Evolutionary conservation across 768 basidiomycete genomes (phyloP).

Genomic region (Mycena pura): DNA sequence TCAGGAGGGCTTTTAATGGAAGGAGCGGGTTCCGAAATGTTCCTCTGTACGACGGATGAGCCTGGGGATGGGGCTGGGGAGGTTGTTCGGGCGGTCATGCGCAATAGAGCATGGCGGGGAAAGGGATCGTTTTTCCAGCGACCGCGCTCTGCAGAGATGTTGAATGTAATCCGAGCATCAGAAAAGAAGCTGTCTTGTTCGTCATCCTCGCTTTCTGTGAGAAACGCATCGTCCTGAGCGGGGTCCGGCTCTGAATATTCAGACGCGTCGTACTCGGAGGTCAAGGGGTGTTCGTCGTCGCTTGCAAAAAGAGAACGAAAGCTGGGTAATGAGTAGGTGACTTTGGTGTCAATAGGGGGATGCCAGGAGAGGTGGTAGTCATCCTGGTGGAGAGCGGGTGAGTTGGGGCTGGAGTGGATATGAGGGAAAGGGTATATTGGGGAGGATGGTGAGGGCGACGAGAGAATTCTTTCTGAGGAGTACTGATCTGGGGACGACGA

Average conservation of each 20-base stretch:
- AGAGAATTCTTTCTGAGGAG: conserved; percentile 1
- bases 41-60: conserved; percentile 32
- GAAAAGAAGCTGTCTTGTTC: conserved; percentile 31
- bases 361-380: conserved; percentile 24
- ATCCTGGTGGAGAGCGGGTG: conserved; percentile 13
- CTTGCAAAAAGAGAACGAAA: conserved; percentile 36
- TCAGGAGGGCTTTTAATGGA: conserved; percentile 26
- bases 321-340: conserved; percentile 34
- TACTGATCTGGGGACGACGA: conserved; percentile 13
- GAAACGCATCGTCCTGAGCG: conserved; percentile 33
- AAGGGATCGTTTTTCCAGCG: conserved; percentile 62
- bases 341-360: conserved; percentile 24
- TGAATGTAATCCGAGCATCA: conserved; percentile 53
- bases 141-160: conserved; percentile 61
- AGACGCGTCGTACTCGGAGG: conserved; percentile 43
- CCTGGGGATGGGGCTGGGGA: conserved; percentile 40
- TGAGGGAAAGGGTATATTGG: conserved; percentile 20
- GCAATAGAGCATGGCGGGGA: conserved; percentile 33
- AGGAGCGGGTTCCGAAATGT: conserved; percentile 48
- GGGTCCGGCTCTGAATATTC: conserved; percentile 41
- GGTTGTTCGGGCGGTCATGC: conserved; percentile 43
- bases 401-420: conserved; percentile 17
- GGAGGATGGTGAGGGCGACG: conserved; percentile 1
- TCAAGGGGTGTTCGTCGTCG: conserved; percentile 35
- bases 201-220: conserved; percentile 45